phyloP scores from a whole-genome alignment of 2,329 filamentous ascomycete species.

The Penicillium aurantiogriseum region DNA sequence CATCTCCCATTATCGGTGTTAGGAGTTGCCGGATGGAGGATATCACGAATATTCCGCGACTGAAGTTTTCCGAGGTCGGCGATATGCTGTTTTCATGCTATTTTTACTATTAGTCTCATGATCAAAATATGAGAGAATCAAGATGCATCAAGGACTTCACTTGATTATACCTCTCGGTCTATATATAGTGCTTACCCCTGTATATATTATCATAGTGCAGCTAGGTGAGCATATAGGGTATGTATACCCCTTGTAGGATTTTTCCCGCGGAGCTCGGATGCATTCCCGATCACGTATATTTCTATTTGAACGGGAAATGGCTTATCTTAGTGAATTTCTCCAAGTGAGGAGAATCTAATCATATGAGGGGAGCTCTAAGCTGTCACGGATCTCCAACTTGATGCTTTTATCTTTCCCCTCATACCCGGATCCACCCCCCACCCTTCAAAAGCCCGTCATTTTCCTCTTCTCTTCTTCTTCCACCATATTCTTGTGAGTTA shows the following conservation, averaged over 20 bases:
- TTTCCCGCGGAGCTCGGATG: conserved; percentile 2
- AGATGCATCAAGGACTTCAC: background rate
- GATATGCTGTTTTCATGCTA: background rate
- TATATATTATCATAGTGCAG: too few species aligned
- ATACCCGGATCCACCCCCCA: conserved; percentile 10
- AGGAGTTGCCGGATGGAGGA: background rate
- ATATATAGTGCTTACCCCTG: background rate
- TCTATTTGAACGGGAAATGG: background rate
- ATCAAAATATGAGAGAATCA: background rate
- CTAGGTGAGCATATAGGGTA: background rate
- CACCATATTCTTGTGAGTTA: conserved; percentile 17
- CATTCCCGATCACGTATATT: conserved; percentile 1
- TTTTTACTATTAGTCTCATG: background rate
- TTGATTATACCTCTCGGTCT: background rate
- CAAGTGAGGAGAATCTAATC: background rate
- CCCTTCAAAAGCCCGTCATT: conserved; percentile 19
- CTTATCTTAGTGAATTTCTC: conserved; percentile 1
- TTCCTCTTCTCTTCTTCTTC: conserved; percentile 16
- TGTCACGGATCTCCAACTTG: conserved; percentile 8
- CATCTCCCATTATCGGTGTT: background rate
- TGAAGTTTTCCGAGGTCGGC: background rate
- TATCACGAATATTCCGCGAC: background rate
- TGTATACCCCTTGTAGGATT: background rate
- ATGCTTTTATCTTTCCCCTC: conserved; percentile 18
- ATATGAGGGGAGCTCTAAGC: conserved; percentile 3